These are phyloP conservation scores for Cutaneotrichosporon mucoides DNA, from an alignment of 1,284 basidiomycete species.

Conservation along the genomic window DNA sequence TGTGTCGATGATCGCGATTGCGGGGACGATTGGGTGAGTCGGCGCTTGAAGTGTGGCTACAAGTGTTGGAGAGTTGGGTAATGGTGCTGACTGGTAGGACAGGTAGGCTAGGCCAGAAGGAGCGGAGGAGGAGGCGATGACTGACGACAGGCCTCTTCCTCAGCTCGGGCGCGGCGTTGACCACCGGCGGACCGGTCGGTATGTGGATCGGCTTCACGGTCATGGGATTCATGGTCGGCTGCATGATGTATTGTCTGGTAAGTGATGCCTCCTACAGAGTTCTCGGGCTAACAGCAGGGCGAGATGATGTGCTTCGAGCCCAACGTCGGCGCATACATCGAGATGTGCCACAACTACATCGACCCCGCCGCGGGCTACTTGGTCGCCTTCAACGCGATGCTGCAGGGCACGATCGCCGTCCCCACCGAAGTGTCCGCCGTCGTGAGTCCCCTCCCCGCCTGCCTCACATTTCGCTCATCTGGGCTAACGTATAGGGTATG, in stretches of 20 bases:
- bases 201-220: conserved; percentile 24
- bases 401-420: conserved; percentile 17
- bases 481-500: conserved; percentile 32
- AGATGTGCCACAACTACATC: conserved; percentile 23
- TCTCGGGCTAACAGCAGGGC: background rate
- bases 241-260: conserved; percentile 15
- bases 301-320: conserved; percentile 14
- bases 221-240: conserved; percentile 18
- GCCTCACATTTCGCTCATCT: conserved; percentile 31
- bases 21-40: conserved; percentile 50
- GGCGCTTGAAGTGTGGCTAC: too few relatives aligned
- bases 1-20: conserved; percentile 11
- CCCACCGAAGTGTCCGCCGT: conserved; percentile 69
- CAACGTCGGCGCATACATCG: conserved; percentile 20
- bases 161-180: background rate
- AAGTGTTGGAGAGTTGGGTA: too few relatives aligned
- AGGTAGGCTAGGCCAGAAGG: too few relatives aligned
- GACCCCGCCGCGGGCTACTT: conserved; percentile 20
- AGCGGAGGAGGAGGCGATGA: too few relatives aligned
- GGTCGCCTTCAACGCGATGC: conserved; percentile 19
- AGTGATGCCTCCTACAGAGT: background rate
- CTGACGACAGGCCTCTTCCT: conserved; percentile 1
- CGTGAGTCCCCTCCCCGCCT: conserved; percentile 13
- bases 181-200: conserved; percentile 3
- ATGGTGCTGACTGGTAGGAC: too few relatives aligned